Percentiles rank a stretch among this genome's conserved stretches.
These are phyloP conservation scores for Xylaria sp. DNA, from an alignment of 2,329 filamentous ascomycete species.

Conservation along the genomic window DNA sequence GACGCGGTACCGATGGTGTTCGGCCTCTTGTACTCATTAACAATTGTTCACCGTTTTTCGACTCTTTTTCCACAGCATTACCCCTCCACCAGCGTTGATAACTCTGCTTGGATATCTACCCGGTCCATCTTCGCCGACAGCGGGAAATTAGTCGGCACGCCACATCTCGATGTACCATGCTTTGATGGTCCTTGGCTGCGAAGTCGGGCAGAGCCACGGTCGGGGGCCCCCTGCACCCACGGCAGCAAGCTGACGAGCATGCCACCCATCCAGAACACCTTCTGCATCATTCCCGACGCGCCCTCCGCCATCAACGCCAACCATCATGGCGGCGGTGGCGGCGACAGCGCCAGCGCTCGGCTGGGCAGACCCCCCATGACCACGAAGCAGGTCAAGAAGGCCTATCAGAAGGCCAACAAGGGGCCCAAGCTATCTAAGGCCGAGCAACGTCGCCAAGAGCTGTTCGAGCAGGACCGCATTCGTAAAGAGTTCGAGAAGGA, in stretches of 20 bases:
- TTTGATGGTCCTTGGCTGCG: slow-evolving; percentile 16
- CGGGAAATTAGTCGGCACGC: neutral
- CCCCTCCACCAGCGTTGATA: neutral
- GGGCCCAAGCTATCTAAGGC: slow-evolving; percentile 56
- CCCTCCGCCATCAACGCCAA: slow-evolving; percentile 42
- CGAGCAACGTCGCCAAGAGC: slow-evolving; percentile 56
- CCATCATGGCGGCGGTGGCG: slow-evolving; percentile 15
- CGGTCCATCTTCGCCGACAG: neutral
- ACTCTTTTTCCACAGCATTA: neutral
- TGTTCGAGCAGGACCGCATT: slow-evolving; percentile 65
- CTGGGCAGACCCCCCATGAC: slow-evolving; percentile 58
- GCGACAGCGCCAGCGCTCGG: slow-evolving; percentile 26
- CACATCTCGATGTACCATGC: slow-evolving; percentile 26
- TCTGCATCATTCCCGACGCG: slow-evolving; percentile 52
- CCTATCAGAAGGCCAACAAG: slow-evolving; percentile 56
- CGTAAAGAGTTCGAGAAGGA: slow-evolving; percentile 63
- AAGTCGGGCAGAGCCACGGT: slow-evolving; percentile 21
- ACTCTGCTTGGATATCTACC: neutral
- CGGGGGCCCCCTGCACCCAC: neutral
- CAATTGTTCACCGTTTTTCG: slow-evolving; percentile 5
- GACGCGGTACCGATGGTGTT: slow-evolving; percentile 6
- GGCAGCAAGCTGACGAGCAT: slow-evolving; percentile 12
- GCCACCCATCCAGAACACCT: slow-evolving; percentile 53
- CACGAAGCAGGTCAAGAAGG: slow-evolving; percentile 60
- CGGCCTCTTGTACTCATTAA: neutral